Evolutionary conservation across 768 basidiomycete genomes (phyloP), one percentile per base, ranked within the genome.

Genomic region (Russula olivacea): DNA sequence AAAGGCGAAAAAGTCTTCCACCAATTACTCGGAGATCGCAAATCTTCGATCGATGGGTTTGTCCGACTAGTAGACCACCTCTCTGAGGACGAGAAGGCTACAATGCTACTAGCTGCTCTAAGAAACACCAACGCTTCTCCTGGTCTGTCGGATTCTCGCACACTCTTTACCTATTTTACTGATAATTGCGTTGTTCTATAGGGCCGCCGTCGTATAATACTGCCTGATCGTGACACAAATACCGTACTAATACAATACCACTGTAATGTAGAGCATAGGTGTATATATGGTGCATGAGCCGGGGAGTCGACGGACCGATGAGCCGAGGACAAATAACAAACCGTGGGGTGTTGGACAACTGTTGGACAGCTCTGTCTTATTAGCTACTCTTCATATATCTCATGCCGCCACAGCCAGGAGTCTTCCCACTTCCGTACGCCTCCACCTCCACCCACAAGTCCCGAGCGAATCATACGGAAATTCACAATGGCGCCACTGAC

Each of bases 41-140:
- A 89, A 74, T 86, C 85, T 10, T 83, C 88, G 1, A 73, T 94
- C 64, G 85, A 87, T 64, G 86, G 90, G 40, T 80, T 94, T 61
- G 73, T 84, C 55, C 85, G 86, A 54, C 76, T 93, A 12, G 82
- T 86, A 19, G 86, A 91, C 61, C 80, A 79, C 41, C 79, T 95
- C 63, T 81, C 83, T 0, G 81, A 83, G 25, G 92, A 92, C 30
- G 91, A 93, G 68, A 85, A 83, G 72, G 75, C 80, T 12, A 74
- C 80, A 0, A 70, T 94, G n/a, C n/a, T n/a, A 64, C 78, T 86
- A 41, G 73, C 75, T 47, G 82, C 83, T 41, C 79, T 93, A 55
- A 87, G 88, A 71, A 83, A 75, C 68, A 69, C 80, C 8, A 71
- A 77, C 55, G 81, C 82, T 49, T 81, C 83, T 25, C 78, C 83